A percentile compares a stretch with the other conserved stretches of the same genome.
Conservation (phyloP, 768 basidiomycete genomes). For the Pulveroboletus sp. region DNA sequence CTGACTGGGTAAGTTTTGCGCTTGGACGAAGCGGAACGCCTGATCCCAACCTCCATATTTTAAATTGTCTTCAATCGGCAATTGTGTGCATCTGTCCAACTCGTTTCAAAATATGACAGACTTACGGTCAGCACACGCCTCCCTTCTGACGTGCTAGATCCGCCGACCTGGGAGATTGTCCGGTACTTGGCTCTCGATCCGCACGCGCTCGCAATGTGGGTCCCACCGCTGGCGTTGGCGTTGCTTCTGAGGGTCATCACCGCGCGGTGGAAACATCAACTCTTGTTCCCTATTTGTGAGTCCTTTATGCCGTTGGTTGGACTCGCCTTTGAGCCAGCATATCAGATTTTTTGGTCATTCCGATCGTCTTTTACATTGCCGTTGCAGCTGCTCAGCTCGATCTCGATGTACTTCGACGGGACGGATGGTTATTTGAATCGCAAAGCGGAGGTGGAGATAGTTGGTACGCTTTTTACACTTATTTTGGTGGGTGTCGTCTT, state of each 20-base stretch:
- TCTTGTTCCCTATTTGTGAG: slow-evolving; percentile 88
- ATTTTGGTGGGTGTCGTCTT: slow-evolving; percentile 55
- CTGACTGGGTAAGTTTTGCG: slow-evolving; percentile 66
- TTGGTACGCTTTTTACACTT: slow-evolving; percentile 88
- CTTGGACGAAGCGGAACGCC: neutral
- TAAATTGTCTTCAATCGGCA: neutral
- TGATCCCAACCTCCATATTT: slow-evolving; percentile 1
- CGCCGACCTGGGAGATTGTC: slow-evolving; percentile 62
- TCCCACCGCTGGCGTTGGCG: slow-evolving; percentile 74
- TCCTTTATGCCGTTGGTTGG: neutral
- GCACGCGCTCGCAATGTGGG: slow-evolving; percentile 74
- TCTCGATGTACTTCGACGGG: slow-evolving; percentile 53
- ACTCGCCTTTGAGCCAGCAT: neutral
- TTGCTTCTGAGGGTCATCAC: slow-evolving; percentile 79
- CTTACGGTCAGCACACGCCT: slow-evolving; percentile 84
- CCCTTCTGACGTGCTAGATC: slow-evolving; percentile 68
- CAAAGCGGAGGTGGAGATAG: slow-evolving; percentile 30
- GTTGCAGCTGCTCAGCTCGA: slow-evolving; percentile 62
- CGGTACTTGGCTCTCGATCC: slow-evolving; percentile 62
- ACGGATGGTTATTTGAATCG: slow-evolving; percentile 85
- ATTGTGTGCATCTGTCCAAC: neutral
- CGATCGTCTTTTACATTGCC: slow-evolving; percentile 79
- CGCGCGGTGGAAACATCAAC: slow-evolving; percentile 75
- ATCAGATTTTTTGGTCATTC: slow-evolving; percentile 78
- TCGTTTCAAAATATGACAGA: slow-evolving; percentile 34